phyloP scores from a whole-genome alignment of 805 yeast genomes.

The Yarrowia sp. region DNA sequence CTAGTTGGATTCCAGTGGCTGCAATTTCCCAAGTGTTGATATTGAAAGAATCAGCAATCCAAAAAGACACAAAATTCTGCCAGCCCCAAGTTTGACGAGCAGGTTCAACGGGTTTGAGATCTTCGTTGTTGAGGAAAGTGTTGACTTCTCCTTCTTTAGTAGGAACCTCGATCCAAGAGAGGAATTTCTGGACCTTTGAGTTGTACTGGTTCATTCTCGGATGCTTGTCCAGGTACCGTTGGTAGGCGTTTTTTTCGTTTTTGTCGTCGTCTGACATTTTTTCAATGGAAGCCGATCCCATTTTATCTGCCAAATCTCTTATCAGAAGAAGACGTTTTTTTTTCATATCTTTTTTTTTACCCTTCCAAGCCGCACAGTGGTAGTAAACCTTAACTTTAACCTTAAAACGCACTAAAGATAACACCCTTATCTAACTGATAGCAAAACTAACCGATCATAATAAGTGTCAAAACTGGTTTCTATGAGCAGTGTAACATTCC shows the following conservation, averaged over 20 bases:
- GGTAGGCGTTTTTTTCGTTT: not conserved
- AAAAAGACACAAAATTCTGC: conserved; percentile 74
- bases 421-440: no score
- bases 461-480: no score
- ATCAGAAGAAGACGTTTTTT: no score
- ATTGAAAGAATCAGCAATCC: conserved; percentile 90
- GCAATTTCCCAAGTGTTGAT: conserved; percentile 92
- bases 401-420: no score
- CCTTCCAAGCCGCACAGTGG: no score
- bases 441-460: no score
- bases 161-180: conserved; percentile 13
- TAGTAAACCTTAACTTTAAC: no score
- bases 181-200: not conserved
- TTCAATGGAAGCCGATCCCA: not conserved
- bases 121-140: conserved; percentile 64
- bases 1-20: conserved; percentile 74
- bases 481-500: no score
- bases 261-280: not conserved
- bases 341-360: no score
- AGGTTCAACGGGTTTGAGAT: conserved; percentile 74
- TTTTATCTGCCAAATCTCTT: not conserved
- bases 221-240: not conserved
- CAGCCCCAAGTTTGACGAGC: conserved; percentile 80
- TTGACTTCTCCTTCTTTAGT: conserved; percentile 19
- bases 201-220: not conserved